phyloP scores from a whole-genome alignment of 352 stramenopile species.

The Phytopythium aichiense region DNA sequence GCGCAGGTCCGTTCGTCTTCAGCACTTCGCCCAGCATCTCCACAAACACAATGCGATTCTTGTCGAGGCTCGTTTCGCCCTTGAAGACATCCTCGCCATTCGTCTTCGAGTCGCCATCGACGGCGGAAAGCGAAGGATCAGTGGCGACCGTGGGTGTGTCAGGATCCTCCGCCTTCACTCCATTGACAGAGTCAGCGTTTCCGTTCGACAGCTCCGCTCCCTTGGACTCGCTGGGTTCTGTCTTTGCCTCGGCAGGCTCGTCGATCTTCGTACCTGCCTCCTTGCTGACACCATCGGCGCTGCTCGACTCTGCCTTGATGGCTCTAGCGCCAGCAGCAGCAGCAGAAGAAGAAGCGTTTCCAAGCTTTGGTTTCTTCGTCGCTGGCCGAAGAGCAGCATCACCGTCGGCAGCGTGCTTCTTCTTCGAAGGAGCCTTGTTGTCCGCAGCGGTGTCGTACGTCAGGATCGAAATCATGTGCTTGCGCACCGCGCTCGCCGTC shows the following conservation, averaged over 20 bases:
- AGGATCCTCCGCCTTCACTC: background rate
- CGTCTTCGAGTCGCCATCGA: background rate
- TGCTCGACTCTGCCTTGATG: background rate
- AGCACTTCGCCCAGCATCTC: slow-evolving; percentile 68
- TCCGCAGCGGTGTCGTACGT: slow-evolving; percentile 36
- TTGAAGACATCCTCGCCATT: slow-evolving; percentile 25
- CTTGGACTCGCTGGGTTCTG: slow-evolving; percentile 3
- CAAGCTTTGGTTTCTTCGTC: slow-evolving; percentile 46
- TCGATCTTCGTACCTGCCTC: slow-evolving; percentile 13
- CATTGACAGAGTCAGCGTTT: background rate
- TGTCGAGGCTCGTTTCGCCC: slow-evolving; percentile 42
- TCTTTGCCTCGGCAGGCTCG: slow-evolving; percentile 8
- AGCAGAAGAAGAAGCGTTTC: slow-evolving; percentile 16
- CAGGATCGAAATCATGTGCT: slow-evolving; percentile 72
- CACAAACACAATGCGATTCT: slow-evolving; percentile 52
- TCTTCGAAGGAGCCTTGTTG: slow-evolving; percentile 13
- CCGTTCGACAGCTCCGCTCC: slow-evolving; percentile 1
- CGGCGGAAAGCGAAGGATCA: slow-evolving; percentile 9
- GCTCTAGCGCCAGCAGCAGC: background rate
- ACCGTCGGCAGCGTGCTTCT: slow-evolving; percentile 29
- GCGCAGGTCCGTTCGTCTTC: slow-evolving; percentile 29
- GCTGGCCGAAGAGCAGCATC: slow-evolving; percentile 14
- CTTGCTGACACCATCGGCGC: slow-evolving; percentile 7
- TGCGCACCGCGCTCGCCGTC: slow-evolving; percentile 71
- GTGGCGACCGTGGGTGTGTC: slow-evolving; percentile 5